phyloP scores from a whole-genome alignment of 2,329 filamentous ascomycete genomes.

The Claviceps arundinis region DNA sequence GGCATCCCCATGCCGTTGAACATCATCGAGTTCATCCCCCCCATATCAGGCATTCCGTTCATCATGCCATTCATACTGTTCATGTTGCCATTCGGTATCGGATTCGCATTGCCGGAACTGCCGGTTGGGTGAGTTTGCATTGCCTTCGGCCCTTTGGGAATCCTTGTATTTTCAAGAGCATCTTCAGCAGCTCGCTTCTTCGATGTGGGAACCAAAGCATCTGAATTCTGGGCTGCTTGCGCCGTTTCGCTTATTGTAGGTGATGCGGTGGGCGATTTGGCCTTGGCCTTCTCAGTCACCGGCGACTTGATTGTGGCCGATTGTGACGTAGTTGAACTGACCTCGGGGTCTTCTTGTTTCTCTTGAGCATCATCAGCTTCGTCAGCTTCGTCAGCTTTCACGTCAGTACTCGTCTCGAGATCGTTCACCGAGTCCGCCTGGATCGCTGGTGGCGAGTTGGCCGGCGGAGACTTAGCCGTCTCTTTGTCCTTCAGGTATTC shows the following conservation, averaged over 20 bases:
- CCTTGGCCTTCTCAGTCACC: slow-evolving; percentile 10
- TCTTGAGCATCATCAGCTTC: slow-evolving; percentile 13
- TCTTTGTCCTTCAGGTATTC: slow-evolving; percentile 52
- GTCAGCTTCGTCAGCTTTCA: slow-evolving; percentile 20
- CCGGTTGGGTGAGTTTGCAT: slow-evolving; percentile 41
- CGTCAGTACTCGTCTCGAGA: slow-evolving; percentile 19
- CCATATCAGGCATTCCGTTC: slow-evolving; percentile 25
- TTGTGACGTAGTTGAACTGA: slow-evolving; percentile 5
- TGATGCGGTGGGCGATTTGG: slow-evolving; percentile 18
- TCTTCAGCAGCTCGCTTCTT: slow-evolving; percentile 81
- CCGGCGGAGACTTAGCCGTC: slow-evolving; percentile 27
- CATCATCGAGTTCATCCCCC: slow-evolving; percentile 20
- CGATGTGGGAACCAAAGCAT: slow-evolving; percentile 24
- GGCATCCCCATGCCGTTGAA: slow-evolving; percentile 13
- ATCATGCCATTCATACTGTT: slow-evolving; percentile 28
- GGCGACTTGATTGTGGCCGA: slow-evolving; percentile 21
- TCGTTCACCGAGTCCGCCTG: slow-evolving; percentile 28
- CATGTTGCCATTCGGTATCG: slow-evolving; percentile 26
- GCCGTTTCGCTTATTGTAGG: slow-evolving; percentile 14
- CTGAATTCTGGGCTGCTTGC: slow-evolving; percentile 12
- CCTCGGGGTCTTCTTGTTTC: slow-evolving; percentile 10
- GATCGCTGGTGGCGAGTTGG: slow-evolving; percentile 14
- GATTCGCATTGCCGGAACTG: slow-evolving; percentile 26
- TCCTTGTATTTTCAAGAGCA: slow-evolving; percentile 47
- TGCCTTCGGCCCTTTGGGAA: slow-evolving; percentile 51